Evolutionary conservation across 2,329 filamentous ascomycete genomes (phyloP).

Genomic region (Phaeosphaeria sp.): DNA sequence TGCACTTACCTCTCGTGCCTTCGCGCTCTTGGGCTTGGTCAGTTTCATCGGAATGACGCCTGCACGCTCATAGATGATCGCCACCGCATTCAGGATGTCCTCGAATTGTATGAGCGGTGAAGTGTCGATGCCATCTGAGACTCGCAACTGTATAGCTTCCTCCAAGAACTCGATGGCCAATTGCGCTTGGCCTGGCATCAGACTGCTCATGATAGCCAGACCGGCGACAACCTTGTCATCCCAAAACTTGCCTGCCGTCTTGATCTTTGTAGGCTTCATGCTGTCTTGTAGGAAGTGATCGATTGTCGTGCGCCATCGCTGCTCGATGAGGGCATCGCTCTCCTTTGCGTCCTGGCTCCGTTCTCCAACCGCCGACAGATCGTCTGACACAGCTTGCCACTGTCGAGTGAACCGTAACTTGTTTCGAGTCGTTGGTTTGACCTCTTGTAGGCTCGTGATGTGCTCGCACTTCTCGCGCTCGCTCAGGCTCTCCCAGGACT

Average conservation of each 20-base stretch:
- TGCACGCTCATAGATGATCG: slow-evolving; percentile 13
- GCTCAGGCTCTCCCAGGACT: slow-evolving; percentile 11
- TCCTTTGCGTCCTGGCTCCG: not conserved
- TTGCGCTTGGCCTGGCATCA: slow-evolving; percentile 14
- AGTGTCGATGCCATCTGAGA: slow-evolving; percentile 1
- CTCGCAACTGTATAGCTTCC: slow-evolving; percentile 9
- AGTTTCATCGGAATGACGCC: slow-evolving; percentile 10
- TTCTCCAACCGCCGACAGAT: not conserved
- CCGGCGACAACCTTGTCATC: not conserved
- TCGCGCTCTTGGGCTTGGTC: slow-evolving; percentile 12
- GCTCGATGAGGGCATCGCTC: slow-evolving; percentile 4
- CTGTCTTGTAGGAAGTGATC: slow-evolving; percentile 6
- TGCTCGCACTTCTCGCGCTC: slow-evolving; percentile 16
- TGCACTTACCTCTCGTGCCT: slow-evolving; percentile 2
- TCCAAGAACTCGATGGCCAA: slow-evolving; percentile 5
- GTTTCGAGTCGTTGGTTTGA: slow-evolving; percentile 12
- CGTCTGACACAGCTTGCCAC: slow-evolving; percentile 6
- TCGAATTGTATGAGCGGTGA: not conserved
- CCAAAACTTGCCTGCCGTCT: not conserved
- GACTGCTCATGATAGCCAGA: slow-evolving; percentile 2
- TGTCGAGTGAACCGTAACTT: slow-evolving; percentile 14
- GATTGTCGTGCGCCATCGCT: slow-evolving; percentile 7
- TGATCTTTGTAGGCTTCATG: not conserved
- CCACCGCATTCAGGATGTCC: slow-evolving; percentile 14
- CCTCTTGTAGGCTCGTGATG: slow-evolving; percentile 8